A percentile compares a stretch with the other conserved stretches of the same genome.
Evolutionary conservation across 345 rosid genomes (phyloP).

Genomic region (Triadica sebifera): DNA sequence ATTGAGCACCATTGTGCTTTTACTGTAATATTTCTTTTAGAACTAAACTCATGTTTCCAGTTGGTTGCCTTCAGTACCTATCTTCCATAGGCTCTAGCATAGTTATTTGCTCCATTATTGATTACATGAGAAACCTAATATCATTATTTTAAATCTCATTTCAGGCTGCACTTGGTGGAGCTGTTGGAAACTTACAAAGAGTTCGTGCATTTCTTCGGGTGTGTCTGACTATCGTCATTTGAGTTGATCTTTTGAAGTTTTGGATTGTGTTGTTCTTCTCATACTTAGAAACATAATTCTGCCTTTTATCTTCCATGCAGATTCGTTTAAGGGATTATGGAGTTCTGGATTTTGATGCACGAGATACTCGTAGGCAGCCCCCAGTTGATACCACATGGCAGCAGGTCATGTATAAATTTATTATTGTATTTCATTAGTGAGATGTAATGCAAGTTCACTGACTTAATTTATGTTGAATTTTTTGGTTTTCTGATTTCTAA

Average conservation of each 20-base stretch:
- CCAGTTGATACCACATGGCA: slow-evolving; percentile 99
- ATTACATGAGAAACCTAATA: neutral
- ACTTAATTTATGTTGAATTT: neutral
- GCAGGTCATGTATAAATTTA: slow-evolving; percentile 55
- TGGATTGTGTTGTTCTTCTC: slow-evolving; percentile 1
- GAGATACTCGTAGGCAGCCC: slow-evolving; percentile 91
- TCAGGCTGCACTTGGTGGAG: slow-evolving; percentile 98
- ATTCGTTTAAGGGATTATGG: slow-evolving; percentile 96
- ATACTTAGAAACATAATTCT: slow-evolving; percentile 15
- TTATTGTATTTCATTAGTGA: neutral
- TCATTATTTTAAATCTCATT: slow-evolving; percentile 18
- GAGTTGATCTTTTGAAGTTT: slow-evolving; percentile 1
- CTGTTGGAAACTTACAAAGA: slow-evolving; percentile 93
- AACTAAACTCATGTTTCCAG: slow-evolving; percentile 1
- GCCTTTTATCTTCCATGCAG: slow-evolving; percentile 38
- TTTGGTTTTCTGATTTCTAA: neutral
- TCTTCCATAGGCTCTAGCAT: neutral
- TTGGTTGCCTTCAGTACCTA: slow-evolving; percentile 11
- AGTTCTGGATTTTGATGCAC: slow-evolving; percentile 80
- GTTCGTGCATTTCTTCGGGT: slow-evolving; percentile 98
- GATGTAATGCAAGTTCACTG: neutral
- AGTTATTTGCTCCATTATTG: slow-evolving; percentile 1
- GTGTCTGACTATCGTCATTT: slow-evolving; percentile 29
- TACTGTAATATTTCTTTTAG: slow-evolving; percentile 11
- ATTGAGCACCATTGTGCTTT: slow-evolving; percentile 15